Evolutionary conservation across 2,329 filamentous ascomycete genomes (phyloP).

Genomic region (Hypocreales sp.): DNA sequence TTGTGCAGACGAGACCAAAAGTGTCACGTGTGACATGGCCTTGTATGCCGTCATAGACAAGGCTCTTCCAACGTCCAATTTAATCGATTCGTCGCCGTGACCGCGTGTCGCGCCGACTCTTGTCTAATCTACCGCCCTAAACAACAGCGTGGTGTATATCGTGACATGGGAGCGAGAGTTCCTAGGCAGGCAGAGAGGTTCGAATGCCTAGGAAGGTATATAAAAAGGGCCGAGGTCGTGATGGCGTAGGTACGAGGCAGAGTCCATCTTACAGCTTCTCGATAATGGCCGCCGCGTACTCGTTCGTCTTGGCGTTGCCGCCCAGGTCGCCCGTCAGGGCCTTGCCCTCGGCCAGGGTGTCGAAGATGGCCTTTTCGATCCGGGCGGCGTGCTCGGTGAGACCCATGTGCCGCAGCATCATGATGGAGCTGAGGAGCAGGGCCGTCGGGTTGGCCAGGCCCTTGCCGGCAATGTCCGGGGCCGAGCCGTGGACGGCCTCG

Average conservation of each 20-base stretch:
- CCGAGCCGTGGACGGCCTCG: conserved; percentile 96
- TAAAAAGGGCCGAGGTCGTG: conserved; percentile 2
- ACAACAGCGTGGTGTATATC: no score
- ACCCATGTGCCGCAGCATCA: conserved; percentile 99
- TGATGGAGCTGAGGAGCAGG: conserved; percentile 86
- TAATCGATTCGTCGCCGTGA: no score
- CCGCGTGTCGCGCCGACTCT: no score
- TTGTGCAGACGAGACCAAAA: no score
- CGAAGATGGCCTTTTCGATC: conserved; percentile 93
- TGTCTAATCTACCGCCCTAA: no score
- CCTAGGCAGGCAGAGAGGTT: no score
- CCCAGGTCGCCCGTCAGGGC: conserved; percentile 88
- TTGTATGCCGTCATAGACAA: no score
- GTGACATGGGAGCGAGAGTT: no score
- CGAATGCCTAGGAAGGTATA: no score
- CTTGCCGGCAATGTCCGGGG: conserved; percentile 93
- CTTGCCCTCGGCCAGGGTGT: conserved; percentile 92
- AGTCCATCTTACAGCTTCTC: conserved; percentile 43
- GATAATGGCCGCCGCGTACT: conserved; percentile 91
- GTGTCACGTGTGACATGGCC: no score
- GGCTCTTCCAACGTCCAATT: no score
- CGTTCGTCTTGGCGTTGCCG: conserved; percentile 87
- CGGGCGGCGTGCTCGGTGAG: conserved; percentile 67
- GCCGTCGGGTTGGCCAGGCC: conserved; percentile 94
- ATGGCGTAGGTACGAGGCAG: no score